Conservation (phyloP, 1,284 basidiomycete species). For the Phylloporus sp. region DNA sequence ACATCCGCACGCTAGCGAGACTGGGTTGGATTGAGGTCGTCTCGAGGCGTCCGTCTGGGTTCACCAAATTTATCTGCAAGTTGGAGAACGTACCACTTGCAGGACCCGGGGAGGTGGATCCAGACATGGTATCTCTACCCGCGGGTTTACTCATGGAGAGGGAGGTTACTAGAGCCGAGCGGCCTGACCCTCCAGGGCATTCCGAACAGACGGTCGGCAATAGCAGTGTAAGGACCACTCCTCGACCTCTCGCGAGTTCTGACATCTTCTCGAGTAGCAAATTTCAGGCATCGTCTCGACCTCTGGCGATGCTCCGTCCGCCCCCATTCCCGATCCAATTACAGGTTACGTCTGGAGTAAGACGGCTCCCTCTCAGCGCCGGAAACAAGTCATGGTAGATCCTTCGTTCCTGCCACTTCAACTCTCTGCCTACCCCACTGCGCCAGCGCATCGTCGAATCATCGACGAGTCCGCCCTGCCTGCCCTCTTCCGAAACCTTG, state of each 20-base stretch:
- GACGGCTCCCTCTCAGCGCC: slow-evolving; percentile 82
- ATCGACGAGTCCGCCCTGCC: slow-evolving; percentile 58
- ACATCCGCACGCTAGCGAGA: slow-evolving; percentile 75
- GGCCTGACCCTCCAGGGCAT: slow-evolving; percentile 25
- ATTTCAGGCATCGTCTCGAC: slow-evolving; percentile 16
- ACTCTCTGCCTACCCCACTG: slow-evolving; percentile 77
- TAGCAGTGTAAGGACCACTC: slow-evolving; percentile 18
- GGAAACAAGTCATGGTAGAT: slow-evolving; percentile 85
- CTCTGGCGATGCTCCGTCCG: slow-evolving; percentile 13
- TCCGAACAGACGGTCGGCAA: slow-evolving; percentile 2
- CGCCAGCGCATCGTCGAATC: slow-evolving; percentile 50
- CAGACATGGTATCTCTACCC: slow-evolving; percentile 74
- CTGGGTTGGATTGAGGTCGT: slow-evolving; percentile 92
- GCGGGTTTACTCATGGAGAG: slow-evolving; percentile 78
- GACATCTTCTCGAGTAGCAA: slow-evolving; percentile 26
- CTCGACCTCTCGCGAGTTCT: slow-evolving; percentile 7
- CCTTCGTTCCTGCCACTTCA: slow-evolving; percentile 90
- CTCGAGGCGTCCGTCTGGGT: slow-evolving; percentile 89
- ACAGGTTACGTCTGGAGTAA: slow-evolving; percentile 86
- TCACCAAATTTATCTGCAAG: slow-evolving; percentile 86
- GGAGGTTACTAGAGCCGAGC: slow-evolving; percentile 41
- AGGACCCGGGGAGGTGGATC: slow-evolving; percentile 80
- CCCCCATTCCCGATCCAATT: slow-evolving; percentile 63
- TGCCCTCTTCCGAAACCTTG: slow-evolving; percentile 71
- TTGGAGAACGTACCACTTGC: slow-evolving; percentile 90